phyloP scores from a whole-genome alignment of 108 stramenopile species.

The Conticribra weissflogii region DNA sequence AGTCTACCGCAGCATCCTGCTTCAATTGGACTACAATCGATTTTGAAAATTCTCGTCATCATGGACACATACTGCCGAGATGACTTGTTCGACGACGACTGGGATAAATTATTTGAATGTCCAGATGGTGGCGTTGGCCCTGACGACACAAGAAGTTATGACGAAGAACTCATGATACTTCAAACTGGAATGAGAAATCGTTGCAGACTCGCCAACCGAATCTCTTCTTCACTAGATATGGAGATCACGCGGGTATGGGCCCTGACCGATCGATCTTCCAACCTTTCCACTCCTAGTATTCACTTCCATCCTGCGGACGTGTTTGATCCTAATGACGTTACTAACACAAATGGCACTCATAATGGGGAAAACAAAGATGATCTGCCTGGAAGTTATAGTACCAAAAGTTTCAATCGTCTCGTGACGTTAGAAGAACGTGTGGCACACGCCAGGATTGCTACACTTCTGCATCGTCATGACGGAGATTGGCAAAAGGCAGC shows the following conservation, averaged over 20 bases:
- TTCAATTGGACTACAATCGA: conserved; percentile 27
- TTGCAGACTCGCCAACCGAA: conserved; percentile 31
- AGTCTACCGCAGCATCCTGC: conserved; percentile 46
- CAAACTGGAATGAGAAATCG: conserved; percentile 59
- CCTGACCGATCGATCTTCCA: conserved; percentile 48
- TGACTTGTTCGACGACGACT: conserved; percentile 34
- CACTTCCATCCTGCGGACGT: conserved; percentile 47
- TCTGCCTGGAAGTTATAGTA: conserved; percentile 13
- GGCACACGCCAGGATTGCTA: conserved; percentile 58
- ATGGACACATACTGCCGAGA: conserved; percentile 57
- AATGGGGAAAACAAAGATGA: neutral
- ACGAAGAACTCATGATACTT: conserved; percentile 34
- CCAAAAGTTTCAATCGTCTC: conserved; percentile 59
- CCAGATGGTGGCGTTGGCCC: neutral
- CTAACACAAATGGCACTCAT: neutral
- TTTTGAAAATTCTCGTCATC: conserved; percentile 44
- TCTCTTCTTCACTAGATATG: conserved; percentile 49
- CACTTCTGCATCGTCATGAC: conserved; percentile 41
- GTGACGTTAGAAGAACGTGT: conserved; percentile 61
- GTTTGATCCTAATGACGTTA: conserved; percentile 10
- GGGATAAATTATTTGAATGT: conserved; percentile 32
- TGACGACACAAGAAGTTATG: neutral
- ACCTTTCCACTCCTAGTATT: conserved; percentile 29
- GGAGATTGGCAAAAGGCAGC: conserved; percentile 44
- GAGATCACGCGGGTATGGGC: conserved; percentile 69